A percentile compares a stretch with the other conserved stretches of the same genome.
phyloP scores from a whole-genome alignment of 1,284 basidiomycete species.

The Xerocomus nothofagi region DNA sequence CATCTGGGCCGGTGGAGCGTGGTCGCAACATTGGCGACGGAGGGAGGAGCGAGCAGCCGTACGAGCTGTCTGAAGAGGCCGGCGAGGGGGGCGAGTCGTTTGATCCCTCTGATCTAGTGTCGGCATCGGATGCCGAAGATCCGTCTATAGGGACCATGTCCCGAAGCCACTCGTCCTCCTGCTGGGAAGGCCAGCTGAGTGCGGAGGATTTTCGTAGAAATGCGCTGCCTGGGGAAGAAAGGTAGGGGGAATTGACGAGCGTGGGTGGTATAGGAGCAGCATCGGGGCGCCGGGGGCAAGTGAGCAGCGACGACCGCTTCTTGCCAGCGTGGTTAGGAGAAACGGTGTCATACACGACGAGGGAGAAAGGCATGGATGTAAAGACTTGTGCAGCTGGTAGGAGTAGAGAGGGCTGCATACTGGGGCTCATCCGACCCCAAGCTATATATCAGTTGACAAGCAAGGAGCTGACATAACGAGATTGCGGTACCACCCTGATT shows the following conservation, averaged over 20 bases:
- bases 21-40: constrained; percentile 28
- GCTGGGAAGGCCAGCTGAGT: constrained; percentile 42
- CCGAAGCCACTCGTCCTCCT: constrained; percentile 58
- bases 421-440: constrained; percentile 12
- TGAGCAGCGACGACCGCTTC: constrained; percentile 22
- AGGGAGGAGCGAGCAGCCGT: constrained; percentile 9
- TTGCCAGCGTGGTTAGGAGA: constrained; percentile 1
- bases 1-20: constrained; percentile 21
- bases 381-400: not conserved
- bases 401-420: constrained; percentile 1
- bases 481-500: constrained; percentile 19
- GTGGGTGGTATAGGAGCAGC: constrained; percentile 55
- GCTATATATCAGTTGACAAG: constrained; percentile 33
- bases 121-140: constrained; percentile 7
- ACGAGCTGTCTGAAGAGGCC: constrained; percentile 27
- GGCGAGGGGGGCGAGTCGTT: constrained; percentile 23
- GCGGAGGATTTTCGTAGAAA: constrained; percentile 41
- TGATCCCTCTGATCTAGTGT: constrained; percentile 18
- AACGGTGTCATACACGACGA: constrained; percentile 16
- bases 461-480: constrained; percentile 29
- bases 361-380: constrained; percentile 17
- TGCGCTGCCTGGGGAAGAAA: constrained; percentile 48
- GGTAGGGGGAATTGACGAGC: constrained; percentile 51
- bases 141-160: constrained; percentile 52
- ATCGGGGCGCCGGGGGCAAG: constrained; percentile 11